These are phyloP conservation scores for Raffaelea albimanens DNA, from an alignment of 2,329 filamentous ascomycete species.

Conservation along the genomic window DNA sequence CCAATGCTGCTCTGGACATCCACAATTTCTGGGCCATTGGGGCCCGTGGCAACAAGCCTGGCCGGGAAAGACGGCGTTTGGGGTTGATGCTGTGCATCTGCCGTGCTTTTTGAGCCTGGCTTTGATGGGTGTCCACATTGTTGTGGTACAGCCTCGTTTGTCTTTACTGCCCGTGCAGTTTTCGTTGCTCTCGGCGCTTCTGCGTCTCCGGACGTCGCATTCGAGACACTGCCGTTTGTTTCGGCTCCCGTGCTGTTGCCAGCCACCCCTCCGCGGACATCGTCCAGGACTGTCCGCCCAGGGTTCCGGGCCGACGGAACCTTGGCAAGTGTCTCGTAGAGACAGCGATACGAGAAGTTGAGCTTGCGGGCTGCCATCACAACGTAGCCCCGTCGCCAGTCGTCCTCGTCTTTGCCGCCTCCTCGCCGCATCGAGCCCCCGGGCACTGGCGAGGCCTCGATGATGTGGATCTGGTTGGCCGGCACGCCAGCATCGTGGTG, in stretches of 20 bases:
- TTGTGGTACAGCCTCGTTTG: no score
- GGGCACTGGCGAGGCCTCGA: slow-evolving; percentile 15
- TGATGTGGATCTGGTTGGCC: slow-evolving; percentile 18
- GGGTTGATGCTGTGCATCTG: not conserved
- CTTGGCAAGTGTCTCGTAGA: slow-evolving; percentile 18
- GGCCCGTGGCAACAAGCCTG: slow-evolving; percentile 15
- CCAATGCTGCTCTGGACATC: slow-evolving; percentile 16
- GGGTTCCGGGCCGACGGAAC: slow-evolving; percentile 16
- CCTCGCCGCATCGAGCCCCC: slow-evolving; percentile 17
- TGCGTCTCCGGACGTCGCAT: no score
- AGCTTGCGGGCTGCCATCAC: slow-evolving; percentile 19
- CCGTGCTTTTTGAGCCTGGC: not conserved
- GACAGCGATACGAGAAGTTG: slow-evolving; percentile 20
- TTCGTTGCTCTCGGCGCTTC: slow-evolving; percentile 3
- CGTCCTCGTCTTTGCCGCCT: slow-evolving; percentile 5
- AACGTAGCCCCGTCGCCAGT: slow-evolving; percentile 16
- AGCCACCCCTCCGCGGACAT: slow-evolving; percentile 14
- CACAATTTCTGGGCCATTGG: slow-evolving; percentile 15
- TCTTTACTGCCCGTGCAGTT: no score
- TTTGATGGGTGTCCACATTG: no score
- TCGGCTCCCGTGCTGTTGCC: no score
- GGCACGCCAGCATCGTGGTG: slow-evolving; percentile 20
- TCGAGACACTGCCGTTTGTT: no score
- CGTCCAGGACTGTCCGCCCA: slow-evolving; percentile 16
- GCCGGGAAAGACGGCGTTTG: slow-evolving; percentile 11